Conservation (phyloP, 2,329 filamentous ascomycete species). For the Ophiocordyceps robertsii region DNA sequence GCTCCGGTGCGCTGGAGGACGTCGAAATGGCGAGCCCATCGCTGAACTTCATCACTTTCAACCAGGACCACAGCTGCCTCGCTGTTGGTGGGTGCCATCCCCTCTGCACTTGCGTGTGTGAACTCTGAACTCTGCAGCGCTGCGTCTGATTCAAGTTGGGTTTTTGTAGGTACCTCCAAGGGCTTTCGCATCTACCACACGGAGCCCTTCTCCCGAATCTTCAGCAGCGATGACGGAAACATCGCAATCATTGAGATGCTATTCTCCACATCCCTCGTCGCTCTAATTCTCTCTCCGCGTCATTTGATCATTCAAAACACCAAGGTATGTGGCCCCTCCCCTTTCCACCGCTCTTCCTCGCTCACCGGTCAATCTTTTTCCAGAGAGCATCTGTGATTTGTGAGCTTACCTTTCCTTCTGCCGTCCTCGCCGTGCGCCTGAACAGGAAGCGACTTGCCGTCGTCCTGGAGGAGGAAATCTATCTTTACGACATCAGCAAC, state of each 20-base stretch:
- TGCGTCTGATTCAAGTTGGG: background rate
- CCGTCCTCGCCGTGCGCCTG: slow-evolving; percentile 81
- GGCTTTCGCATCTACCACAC: slow-evolving; percentile 96
- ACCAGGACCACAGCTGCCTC: slow-evolving; percentile 95
- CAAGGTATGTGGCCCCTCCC: slow-evolving; percentile 45
- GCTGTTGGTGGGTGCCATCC: slow-evolving; percentile 60
- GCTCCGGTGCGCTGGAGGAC: slow-evolving; percentile 2
- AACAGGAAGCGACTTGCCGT: slow-evolving; percentile 92
- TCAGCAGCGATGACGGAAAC: slow-evolving; percentile 87
- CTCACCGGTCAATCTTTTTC: slow-evolving; percentile 1
- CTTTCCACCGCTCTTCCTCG: background rate
- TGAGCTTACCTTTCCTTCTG: slow-evolving; percentile 96
- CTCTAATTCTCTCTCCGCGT: slow-evolving; percentile 80
- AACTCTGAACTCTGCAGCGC: background rate
- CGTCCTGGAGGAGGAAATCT: slow-evolving; percentile 89
- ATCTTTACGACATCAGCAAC: slow-evolving; percentile 96
- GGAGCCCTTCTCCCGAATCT: slow-evolving; percentile 89
- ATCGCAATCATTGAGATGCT: slow-evolving; percentile 97
- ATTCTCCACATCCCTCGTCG: slow-evolving; percentile 93
- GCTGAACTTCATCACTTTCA: slow-evolving; percentile 98
- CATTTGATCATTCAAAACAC: slow-evolving; percentile 95
- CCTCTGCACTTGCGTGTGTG: slow-evolving; percentile 2
- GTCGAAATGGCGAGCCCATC: slow-evolving; percentile 49
- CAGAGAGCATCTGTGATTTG: slow-evolving; percentile 73
- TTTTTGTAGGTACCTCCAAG: slow-evolving; percentile 61